Conservation (phyloP, 805 yeast genomes). For the Candida pseudoglaebosa region DNA sequence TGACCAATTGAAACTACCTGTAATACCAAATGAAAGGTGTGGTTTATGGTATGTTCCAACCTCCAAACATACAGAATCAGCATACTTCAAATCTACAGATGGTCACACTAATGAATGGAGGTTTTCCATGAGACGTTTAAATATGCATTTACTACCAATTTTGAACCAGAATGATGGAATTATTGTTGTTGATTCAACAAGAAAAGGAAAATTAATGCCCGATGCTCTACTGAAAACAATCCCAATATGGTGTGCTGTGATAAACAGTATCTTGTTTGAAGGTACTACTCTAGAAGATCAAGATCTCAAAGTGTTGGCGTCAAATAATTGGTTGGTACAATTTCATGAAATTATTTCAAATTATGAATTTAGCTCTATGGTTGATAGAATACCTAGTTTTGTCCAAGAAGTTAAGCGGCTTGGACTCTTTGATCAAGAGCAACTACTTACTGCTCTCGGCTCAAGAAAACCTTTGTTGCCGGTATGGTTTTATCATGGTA, state of each 20-base stretch:
- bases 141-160: slow-evolving; percentile 61
- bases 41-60: slow-evolving; percentile 81
- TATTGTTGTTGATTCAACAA: slow-evolving; percentile 75
- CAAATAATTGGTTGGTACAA: slow-evolving; percentile 12
- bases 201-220: slow-evolving; percentile 81
- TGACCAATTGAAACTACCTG: slow-evolving; percentile 27
- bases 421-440: slow-evolving; percentile 33
- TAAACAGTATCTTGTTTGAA: slow-evolving; percentile 53
- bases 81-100: slow-evolving; percentile 87
- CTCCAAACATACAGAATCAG: slow-evolving; percentile 33
- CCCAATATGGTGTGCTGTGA: slow-evolving; percentile 88
- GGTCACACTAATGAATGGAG: slow-evolving; percentile 84
- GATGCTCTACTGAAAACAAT: slow-evolving; percentile 84
- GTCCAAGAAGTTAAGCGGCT: slow-evolving; percentile 40
- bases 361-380: slow-evolving; percentile 55
- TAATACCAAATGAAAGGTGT: slow-evolving; percentile 77
- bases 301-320: background rate
- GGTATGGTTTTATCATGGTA: slow-evolving; percentile 64
- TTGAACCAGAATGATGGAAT: slow-evolving; percentile 44
- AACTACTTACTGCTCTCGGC: slow-evolving; percentile 15
- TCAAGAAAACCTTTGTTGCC: slow-evolving; percentile 54
- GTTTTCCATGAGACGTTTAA: slow-evolving; percentile 68
- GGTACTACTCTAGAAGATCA: slow-evolving; percentile 9
- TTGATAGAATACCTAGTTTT: slow-evolving; percentile 43
- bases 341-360: slow-evolving; percentile 41